Evolutionary conservation across 225 moss, liverwort and hornwort genomes (phyloP), one percentile per base, ranked within the genome.

Genomic region (Rhytidiadelphus loreus): DNA sequence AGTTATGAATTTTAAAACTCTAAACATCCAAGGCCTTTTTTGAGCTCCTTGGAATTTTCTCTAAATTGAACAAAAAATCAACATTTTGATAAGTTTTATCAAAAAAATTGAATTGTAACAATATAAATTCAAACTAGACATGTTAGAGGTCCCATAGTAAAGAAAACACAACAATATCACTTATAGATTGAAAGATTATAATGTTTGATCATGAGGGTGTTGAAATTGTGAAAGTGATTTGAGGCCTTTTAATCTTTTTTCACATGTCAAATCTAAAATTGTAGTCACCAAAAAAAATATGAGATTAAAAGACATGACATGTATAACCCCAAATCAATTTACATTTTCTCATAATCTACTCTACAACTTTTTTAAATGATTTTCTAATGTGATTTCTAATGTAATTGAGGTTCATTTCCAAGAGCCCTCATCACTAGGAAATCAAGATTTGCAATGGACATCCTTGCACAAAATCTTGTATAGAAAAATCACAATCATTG

Each of bases 21-120:
- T 11, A 12, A 65, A 19, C 37, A 20, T 11, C 35, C 6, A 20
- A 65, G 3, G 37, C 6, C 11, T 65, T 6, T 12, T 37, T 12
- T 37, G 12, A 21, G 21, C 66, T 21, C 35, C 5, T n/a, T 37
- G 5, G 11, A n/a, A 37, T 21, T 66, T 21, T 12, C 8, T 66
- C 7, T n/a, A 2, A n/a, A 21, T 37, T n/a, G 11, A 66, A 21
- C 20, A 35, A 12, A 37, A 11, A 11, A 1, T 6, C n/a, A n/a
- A n/a, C n/a, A n/a, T n/a, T n/a, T n/a, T n/a, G n/a, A n/a, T n/a
- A n/a, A n/a, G n/a, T n/a, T n/a, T n/a, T n/a, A n/a, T n/a, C n/a
- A n/a, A n/a, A n/a, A n/a, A n/a, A n/a, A n/a, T 20, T 2, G 3
- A 37, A 21, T 6, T 12, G 7, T 12, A 66, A 65, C 6, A 0